These are phyloP conservation scores for Candida neerlandica DNA, from an alignment of 1,139 yeast genomes.

Conservation along the genomic window DNA sequence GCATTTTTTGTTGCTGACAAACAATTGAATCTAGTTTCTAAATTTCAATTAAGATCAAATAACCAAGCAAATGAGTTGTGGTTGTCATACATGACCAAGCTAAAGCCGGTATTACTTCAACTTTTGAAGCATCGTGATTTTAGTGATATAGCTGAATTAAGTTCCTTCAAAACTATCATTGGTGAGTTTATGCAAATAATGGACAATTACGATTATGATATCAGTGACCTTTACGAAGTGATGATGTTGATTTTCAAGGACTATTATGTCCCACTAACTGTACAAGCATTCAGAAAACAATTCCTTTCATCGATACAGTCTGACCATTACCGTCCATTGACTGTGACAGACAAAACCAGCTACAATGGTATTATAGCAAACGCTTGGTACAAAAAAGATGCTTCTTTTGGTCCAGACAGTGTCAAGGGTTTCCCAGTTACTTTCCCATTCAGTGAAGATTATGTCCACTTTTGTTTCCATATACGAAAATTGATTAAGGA, in stretches of 20 bases:
- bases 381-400: conserved; percentile 70
- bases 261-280: conserved; percentile 59
- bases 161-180: conserved; percentile 52
- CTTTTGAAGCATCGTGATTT: conserved; percentile 34
- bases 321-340: conserved; percentile 89
- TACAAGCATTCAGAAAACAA: conserved; percentile 59
- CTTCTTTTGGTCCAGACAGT: conserved; percentile 43
- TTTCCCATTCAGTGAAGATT: conserved; percentile 86
- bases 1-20: conserved; percentile 83
- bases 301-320: conserved; percentile 67
- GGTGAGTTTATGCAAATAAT: conserved; percentile 78
- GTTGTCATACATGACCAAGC: conserved; percentile 65
- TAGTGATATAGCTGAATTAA: conserved; percentile 33
- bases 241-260: conserved; percentile 60
- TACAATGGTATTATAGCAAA: conserved; percentile 64
- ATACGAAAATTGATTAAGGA: conserved; percentile 60
- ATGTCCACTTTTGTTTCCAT: conserved; percentile 82
- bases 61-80: conserved; percentile 74
- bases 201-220: conserved; percentile 69
- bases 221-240: conserved; percentile 63
- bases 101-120: conserved; percentile 55
- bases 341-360: conserved; percentile 58
- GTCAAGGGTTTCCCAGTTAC: conserved; percentile 58
- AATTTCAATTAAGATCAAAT: conserved; percentile 55
- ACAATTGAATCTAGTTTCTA: conserved; percentile 58